phyloP scores from a whole-genome alignment of 192 early-diverging fungal genomes.

The Diversispora epigaea region DNA sequence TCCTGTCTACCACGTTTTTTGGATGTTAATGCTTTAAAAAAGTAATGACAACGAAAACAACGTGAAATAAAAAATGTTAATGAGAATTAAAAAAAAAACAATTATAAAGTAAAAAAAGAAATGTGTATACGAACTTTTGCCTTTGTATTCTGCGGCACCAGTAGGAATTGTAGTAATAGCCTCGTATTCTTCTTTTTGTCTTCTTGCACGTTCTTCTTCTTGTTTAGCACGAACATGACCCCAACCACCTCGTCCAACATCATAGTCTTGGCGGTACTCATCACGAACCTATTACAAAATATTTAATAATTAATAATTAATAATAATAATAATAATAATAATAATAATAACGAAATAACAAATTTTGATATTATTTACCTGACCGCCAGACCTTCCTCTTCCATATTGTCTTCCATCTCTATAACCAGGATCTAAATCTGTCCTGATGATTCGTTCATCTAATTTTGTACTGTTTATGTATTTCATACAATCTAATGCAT shows the following conservation, averaged over 20 bases:
- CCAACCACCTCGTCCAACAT: constrained; percentile 95
- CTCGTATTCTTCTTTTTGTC: constrained; percentile 65
- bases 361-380: constrained; percentile 37
- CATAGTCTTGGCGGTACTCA: constrained; percentile 93
- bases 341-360: neutral
- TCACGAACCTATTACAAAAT: constrained; percentile 63
- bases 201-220: constrained; percentile 71
- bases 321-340: neutral
- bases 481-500: constrained; percentile 91
- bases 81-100: neutral
- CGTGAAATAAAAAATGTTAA: neutral
- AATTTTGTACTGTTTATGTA: constrained; percentile 93
- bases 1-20: neutral
- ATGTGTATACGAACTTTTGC: constrained; percentile 1
- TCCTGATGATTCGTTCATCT: constrained; percentile 92
- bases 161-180: constrained; percentile 58
- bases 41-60: neutral
- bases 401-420: constrained; percentile 91
- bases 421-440: constrained; percentile 96
- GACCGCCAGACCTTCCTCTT: constrained; percentile 90
- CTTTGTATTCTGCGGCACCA: constrained; percentile 48
- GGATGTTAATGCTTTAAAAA: neutral
- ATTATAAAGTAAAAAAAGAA: neutral
- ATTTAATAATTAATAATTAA: constrained; percentile 28
- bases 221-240: constrained; percentile 73